These are phyloP conservation scores for Pleurotus ostreatus DNA, from an alignment of 768 basidiomycete genomes.

Conservation along the genomic window DNA sequence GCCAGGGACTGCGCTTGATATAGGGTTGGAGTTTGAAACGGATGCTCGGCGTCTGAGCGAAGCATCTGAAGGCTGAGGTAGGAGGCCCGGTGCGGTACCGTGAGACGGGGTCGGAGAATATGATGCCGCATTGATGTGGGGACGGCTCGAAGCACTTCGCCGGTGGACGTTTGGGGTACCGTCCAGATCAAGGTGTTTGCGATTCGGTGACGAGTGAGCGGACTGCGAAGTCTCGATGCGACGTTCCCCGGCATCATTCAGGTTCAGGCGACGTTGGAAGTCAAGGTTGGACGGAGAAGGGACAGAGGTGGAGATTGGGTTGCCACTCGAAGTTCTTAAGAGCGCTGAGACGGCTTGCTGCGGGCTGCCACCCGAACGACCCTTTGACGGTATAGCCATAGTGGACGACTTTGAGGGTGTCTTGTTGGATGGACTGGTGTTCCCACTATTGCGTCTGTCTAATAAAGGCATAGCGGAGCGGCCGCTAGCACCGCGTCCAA, in stretches of 20 bases:
- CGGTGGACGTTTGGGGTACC: slow-evolving; percentile 39
- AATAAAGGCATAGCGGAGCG: slow-evolving; percentile 26
- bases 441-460: slow-evolving; percentile 46
- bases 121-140: slow-evolving; percentile 38
- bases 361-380: slow-evolving; percentile 53
- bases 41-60: slow-evolving; percentile 26
- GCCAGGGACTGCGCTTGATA: slow-evolving; percentile 15
- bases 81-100: slow-evolving; percentile 29
- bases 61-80: slow-evolving; percentile 15
- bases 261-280: slow-evolving; percentile 43
- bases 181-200: slow-evolving; percentile 57
- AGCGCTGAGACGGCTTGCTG: slow-evolving; percentile 37
- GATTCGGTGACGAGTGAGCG: slow-evolving; percentile 56
- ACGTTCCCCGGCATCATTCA: slow-evolving; percentile 37
- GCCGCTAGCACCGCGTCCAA: slow-evolving; percentile 22
- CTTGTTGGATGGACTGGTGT: slow-evolving; percentile 37
- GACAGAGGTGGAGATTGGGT: slow-evolving; percentile 39
- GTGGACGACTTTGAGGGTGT: slow-evolving; percentile 28
- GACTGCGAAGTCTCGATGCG: slow-evolving; percentile 43
- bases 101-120: slow-evolving; percentile 35
- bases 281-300: slow-evolving; percentile 37
- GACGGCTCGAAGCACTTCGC: slow-evolving; percentile 40
- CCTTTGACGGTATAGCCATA: slow-evolving; percentile 32
- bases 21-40: slow-evolving; percentile 17
- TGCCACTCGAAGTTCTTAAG: slow-evolving; percentile 36